Base-by-base conservation (phyloP, 2,329 filamentous ascomycete genomes). In the Alternaria tenuissima region DNA sequence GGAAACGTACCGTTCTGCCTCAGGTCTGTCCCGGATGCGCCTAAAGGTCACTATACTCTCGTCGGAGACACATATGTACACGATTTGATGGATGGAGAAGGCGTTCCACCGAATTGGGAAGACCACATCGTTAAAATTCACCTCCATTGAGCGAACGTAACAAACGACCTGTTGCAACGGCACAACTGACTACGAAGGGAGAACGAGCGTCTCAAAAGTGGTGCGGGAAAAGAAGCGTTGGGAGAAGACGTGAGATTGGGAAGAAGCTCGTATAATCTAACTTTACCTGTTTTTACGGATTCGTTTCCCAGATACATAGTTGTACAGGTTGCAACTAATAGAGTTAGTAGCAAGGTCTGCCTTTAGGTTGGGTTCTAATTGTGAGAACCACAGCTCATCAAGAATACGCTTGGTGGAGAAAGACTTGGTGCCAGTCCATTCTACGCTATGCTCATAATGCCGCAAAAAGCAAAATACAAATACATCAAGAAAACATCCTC, bases 21-120 rank as follows among this genome's bases (percentile, higher is more conserved):
- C n/a, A n/a, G n/a, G n/a, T n/a, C n/a, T n/a, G n/a, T n/a, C n/a
- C n/a, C n/a, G n/a, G n/a, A n/a, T n/a, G n/a, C n/a, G n/a, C n/a
- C n/a, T n/a, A n/a, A n/a, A n/a, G n/a, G n/a, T n/a, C 41, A 47
- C 16, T 47, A 58, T 12, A 54, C 2, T 5, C 52, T 69, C 2
- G 48, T 68, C 0, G 67, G 65, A 3, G 57, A 69, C 36, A 46
- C 55, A 0, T 69, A 69, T 39, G 52, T 68, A 3, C 63, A 71
- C 26, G 65, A 61, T 0, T 47, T 67, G 3, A 71, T 71, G 68
- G 59, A 69, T 30, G 65, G 65, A 16, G 64, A 68, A 42, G 66
- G 59, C 9, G 44, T 61, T 4, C 22, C 16, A 1, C 12, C 16
- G 7, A 22, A 22, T 16, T 26, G 22, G 14, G 18, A 46, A 5